Conservation (phyloP, 2,329 filamentous ascomycete species). For the Stachybotrys chartarum region DNA sequence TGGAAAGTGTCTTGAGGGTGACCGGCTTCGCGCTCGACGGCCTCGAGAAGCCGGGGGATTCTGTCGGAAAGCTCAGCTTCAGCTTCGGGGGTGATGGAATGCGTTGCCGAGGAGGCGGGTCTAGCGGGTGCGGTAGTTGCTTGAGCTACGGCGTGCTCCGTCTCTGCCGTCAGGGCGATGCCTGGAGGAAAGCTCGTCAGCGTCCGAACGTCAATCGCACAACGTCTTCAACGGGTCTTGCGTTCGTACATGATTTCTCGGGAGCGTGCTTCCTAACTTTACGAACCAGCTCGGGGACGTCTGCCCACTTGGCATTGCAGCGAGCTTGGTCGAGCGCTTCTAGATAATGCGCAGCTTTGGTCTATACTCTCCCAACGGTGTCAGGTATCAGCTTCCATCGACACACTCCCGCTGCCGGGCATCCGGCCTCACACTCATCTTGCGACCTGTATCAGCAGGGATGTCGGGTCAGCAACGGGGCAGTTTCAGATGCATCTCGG, state of each 20-base stretch:
- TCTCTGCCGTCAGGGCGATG: slow-evolving; percentile 61
- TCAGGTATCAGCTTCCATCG: slow-evolving; percentile 9
- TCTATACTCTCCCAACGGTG: slow-evolving; percentile 23
- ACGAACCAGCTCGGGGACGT: slow-evolving; percentile 79
- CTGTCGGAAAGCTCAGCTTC: slow-evolving; percentile 38
- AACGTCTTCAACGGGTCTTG: background rate
- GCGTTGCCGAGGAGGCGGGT: slow-evolving; percentile 10
- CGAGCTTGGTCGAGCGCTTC: slow-evolving; percentile 77
- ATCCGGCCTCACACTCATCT: slow-evolving; percentile 26
- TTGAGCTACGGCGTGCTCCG: slow-evolving; percentile 58
- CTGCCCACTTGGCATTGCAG: slow-evolving; percentile 80
- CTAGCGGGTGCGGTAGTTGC: slow-evolving; percentile 30
- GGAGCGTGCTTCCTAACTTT: slow-evolving; percentile 94
- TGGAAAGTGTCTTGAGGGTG: slow-evolving; percentile 61
- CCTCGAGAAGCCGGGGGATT: slow-evolving; percentile 44
- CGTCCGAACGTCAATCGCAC: background rate
- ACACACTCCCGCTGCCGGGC: background rate
- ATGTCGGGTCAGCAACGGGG: slow-evolving; percentile 10
- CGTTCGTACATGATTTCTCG: slow-evolving; percentile 66
- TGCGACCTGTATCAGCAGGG: slow-evolving; percentile 13
- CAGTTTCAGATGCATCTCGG: slow-evolving; percentile 12
- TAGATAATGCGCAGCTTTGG: slow-evolving; percentile 79
- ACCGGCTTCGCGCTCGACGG: slow-evolving; percentile 50
- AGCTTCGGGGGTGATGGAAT: slow-evolving; percentile 32
- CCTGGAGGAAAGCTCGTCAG: slow-evolving; percentile 35